Conservation (phyloP, 2,329 filamentous ascomycete genomes). For the Atkinsonella hypoxylon region DNA sequence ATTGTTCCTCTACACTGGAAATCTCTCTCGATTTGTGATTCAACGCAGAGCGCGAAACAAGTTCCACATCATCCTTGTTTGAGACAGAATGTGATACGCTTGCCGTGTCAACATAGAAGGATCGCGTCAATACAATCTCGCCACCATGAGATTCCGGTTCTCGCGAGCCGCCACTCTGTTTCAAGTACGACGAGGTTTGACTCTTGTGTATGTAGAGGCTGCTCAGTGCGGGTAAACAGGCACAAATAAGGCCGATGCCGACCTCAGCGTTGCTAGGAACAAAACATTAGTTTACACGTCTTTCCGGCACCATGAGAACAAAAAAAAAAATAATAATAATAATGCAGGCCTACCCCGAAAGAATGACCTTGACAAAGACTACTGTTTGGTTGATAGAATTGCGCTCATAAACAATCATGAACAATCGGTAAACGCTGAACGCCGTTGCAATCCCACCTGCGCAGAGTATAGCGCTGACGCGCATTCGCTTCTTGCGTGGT, state of each 20-base stretch:
- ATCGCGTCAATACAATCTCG: slow-evolving; percentile 19
- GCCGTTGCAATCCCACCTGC: slow-evolving; percentile 21
- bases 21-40: neutral
- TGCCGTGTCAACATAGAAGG: slow-evolving; percentile 16
- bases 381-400: slow-evolving; percentile 15
- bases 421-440: slow-evolving; percentile 18
- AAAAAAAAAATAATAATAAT: too few relatives aligned
- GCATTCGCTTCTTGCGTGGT: slow-evolving; percentile 17
- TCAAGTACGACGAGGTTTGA: slow-evolving; percentile 13
- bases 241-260: slow-evolving; percentile 20
- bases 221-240: slow-evolving; percentile 19
- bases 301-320: too few relatives aligned
- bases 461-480: slow-evolving; percentile 17
- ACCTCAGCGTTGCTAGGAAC: slow-evolving; percentile 17
- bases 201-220: slow-evolving; percentile 10
- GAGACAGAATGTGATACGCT: slow-evolving; percentile 9
- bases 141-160: slow-evolving; percentile 7
- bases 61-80: slow-evolving; percentile 11
- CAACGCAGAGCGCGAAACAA: slow-evolving; percentile 6
- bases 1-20: too few relatives aligned
- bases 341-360: slow-evolving; percentile 12
- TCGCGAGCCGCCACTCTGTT: slow-evolving; percentile 9
- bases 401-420: slow-evolving; percentile 14
- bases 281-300: neutral
- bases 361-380: slow-evolving; percentile 16